Conservation (phyloP, 2,329 filamentous ascomycete genomes). For the Aschersonia sp. region DNA sequence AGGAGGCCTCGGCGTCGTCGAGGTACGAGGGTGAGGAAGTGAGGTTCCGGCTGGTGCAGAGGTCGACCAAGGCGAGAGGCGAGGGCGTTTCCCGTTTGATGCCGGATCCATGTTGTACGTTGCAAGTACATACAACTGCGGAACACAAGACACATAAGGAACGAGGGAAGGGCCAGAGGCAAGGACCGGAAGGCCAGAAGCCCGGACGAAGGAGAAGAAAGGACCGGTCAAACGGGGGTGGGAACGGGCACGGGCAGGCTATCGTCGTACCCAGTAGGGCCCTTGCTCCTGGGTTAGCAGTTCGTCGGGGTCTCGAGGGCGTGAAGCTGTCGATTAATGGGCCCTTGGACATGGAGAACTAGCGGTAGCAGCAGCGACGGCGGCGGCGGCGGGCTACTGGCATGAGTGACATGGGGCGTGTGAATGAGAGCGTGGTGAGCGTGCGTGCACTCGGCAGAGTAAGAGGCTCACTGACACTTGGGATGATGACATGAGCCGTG, state of each 20-base stretch:
- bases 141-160: slow-evolving; percentile 19
- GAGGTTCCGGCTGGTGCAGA: slow-evolving; percentile 32
- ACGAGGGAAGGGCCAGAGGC: slow-evolving; percentile 19
- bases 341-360: slow-evolving; percentile 14
- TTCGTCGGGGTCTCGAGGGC: background rate
- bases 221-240: background rate
- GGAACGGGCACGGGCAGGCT: background rate
- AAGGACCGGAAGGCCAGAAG: slow-evolving; percentile 19
- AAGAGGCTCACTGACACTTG: background rate
- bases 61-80: slow-evolving; percentile 35
- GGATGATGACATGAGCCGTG: background rate
- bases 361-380: slow-evolving; percentile 3
- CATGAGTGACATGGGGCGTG: slow-evolving; percentile 8
- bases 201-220: slow-evolving; percentile 9
- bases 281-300: background rate
- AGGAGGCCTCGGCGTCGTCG: slow-evolving; percentile 11
- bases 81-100: slow-evolving; percentile 43
- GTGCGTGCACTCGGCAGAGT: background rate
- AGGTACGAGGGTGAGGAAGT: slow-evolving; percentile 28
- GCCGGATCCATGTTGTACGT: slow-evolving; percentile 42
- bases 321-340: background rate
- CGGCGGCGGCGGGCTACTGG: background rate
- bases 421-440: slow-evolving; percentile 2
- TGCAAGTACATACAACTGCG: slow-evolving; percentile 20
- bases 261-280: background rate